Evolutionary conservation across 768 basidiomycete species (phyloP).

Genomic region (Favolaschia claudopus): DNA sequence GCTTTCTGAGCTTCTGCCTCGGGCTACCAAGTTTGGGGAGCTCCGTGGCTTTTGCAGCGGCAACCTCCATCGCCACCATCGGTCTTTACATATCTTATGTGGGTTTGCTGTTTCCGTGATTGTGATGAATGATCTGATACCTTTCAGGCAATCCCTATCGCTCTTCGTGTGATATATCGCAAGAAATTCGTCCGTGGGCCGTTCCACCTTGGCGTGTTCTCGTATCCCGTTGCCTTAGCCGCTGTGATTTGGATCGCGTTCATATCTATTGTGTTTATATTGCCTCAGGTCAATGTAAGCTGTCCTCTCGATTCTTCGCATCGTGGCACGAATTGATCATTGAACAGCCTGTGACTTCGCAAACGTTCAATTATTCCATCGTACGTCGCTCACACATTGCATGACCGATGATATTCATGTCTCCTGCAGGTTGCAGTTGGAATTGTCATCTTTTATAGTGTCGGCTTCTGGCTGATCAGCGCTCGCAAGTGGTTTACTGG

Average conservation of each 20-base stretch:
- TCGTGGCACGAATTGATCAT: neutral
- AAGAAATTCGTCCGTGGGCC: conserved; percentile 70
- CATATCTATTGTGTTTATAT: conserved; percentile 77
- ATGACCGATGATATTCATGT: neutral
- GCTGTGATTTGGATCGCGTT: conserved; percentile 76
- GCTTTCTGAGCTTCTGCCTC: conserved; percentile 76
- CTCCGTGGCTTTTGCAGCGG: conserved; percentile 70
- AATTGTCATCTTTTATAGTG: conserved; percentile 68
- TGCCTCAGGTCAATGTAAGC: conserved; percentile 69
- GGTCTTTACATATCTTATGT: conserved; percentile 82
- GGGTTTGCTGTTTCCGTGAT: conserved; percentile 27
- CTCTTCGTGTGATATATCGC: conserved; percentile 67
- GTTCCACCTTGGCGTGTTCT: conserved; percentile 73
- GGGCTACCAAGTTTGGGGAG: conserved; percentile 78
- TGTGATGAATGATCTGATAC: neutral
- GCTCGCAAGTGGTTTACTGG: conserved; percentile 79
- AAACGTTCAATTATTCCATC: conserved; percentile 78
- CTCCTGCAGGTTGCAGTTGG: conserved; percentile 62
- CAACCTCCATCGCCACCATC: conserved; percentile 73
- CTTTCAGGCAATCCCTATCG: conserved; percentile 67
- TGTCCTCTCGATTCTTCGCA: neutral
- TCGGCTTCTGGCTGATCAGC: conserved; percentile 75
- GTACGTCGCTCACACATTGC: conserved; percentile 30
- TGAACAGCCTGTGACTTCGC: conserved; percentile 67
- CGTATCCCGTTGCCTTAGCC: conserved; percentile 61